phyloP scores from a whole-genome alignment of 2,329 filamentous ascomycete genomes.

The Arthrobotrys entomopaga region DNA sequence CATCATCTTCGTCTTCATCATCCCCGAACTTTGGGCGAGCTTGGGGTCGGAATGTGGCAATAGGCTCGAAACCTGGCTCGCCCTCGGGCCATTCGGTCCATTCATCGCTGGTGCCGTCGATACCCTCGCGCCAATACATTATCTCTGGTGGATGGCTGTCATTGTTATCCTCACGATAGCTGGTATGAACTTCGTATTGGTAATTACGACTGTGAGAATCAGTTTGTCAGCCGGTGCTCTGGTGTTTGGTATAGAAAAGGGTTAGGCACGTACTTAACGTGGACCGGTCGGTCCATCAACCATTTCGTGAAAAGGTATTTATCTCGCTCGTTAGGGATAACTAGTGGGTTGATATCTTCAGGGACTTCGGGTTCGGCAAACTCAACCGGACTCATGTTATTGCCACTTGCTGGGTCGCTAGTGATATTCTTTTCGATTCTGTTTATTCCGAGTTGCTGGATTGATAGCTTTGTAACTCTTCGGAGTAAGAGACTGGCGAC shows the following conservation, averaged over 20 bases:
- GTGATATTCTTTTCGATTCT: neutral
- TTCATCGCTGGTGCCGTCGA: slow-evolving; percentile 31
- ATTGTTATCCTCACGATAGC: slow-evolving; percentile 46
- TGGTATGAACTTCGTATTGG: slow-evolving; percentile 46
- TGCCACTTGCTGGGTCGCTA: neutral
- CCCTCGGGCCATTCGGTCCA: slow-evolving; percentile 47
- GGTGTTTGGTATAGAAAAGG: neutral
- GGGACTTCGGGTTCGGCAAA: slow-evolving; percentile 25
- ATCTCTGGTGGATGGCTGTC: slow-evolving; percentile 24
- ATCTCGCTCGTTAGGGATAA: slow-evolving; percentile 47
- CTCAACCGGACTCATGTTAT: neutral
- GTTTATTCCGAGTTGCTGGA: slow-evolving; percentile 46
- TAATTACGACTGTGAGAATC: slow-evolving; percentile 31
- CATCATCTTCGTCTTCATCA: slow-evolving; percentile 1
- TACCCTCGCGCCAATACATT: slow-evolving; percentile 46
- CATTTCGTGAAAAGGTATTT: slow-evolving; percentile 52
- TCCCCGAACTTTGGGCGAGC: slow-evolving; percentile 7
- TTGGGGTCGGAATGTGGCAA: slow-evolving; percentile 42
- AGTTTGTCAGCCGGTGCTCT: slow-evolving; percentile 2
- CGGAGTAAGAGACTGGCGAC: slow-evolving; percentile 37
- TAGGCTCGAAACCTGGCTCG: slow-evolving; percentile 27
- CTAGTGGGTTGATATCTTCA: slow-evolving; percentile 30
- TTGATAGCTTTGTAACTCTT: slow-evolving; percentile 42
- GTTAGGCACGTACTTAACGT: slow-evolving; percentile 32
- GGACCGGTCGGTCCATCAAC: slow-evolving; percentile 41